phyloP scores from a whole-genome alignment of 306 rosid species.

The Quercus variabilis region DNA sequence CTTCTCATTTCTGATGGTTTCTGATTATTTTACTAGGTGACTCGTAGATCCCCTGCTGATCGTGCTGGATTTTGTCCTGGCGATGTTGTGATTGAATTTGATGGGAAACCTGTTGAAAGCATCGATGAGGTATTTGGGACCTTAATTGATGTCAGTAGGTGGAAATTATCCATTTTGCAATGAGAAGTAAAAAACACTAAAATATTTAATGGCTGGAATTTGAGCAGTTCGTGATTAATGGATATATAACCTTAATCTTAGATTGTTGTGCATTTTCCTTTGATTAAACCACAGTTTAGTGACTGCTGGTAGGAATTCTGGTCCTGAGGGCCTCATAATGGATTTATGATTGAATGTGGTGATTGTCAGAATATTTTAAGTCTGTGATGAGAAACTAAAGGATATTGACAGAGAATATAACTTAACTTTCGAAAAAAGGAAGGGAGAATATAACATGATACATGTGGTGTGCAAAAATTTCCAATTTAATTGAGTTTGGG shows the following conservation, averaged over 20 bases:
- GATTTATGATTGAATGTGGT: neutral
- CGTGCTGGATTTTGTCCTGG: too few species aligned
- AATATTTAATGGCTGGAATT: neutral
- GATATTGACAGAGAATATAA: neutral
- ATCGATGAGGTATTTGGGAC: slow-evolving; percentile 55
- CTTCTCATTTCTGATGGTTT: too few species aligned
- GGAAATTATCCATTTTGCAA: neutral
- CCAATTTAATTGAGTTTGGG: neutral
- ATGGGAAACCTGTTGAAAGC: too few species aligned
- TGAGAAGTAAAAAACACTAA: neutral
- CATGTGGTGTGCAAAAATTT: neutral
- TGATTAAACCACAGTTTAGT: neutral
- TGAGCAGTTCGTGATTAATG: neutral
- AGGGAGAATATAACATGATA: too few species aligned
- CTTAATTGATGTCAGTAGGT: neutral
- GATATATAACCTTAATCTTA: neutral
- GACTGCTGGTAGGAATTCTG: too few species aligned
- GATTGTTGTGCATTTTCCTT: neutral
- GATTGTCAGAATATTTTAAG: neutral
- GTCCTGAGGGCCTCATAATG: too few species aligned
- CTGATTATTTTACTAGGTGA: too few species aligned
- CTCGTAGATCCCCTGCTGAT: too few species aligned
- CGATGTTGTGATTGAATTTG: too few species aligned
- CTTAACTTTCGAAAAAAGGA: too few species aligned
- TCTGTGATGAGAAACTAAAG: neutral